Conservation (phyloP, 306 rosid genomes). For the Lathyrus aphaca region DNA sequence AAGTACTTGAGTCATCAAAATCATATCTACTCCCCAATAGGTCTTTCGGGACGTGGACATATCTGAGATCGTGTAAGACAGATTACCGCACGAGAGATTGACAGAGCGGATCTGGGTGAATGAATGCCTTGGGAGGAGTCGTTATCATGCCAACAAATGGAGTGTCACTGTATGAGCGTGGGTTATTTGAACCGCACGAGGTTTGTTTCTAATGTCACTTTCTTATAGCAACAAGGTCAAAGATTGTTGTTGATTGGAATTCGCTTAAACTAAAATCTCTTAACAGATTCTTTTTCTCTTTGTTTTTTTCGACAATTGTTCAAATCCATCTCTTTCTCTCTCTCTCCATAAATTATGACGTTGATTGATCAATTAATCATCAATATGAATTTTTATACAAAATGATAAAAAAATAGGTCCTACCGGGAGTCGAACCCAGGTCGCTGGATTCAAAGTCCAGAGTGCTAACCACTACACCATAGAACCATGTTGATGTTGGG, state of each 20-base stretch:
- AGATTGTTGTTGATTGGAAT: constrained; percentile 39
- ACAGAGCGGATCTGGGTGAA: background rate
- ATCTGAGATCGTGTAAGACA: too few species aligned
- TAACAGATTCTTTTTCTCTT: constrained; percentile 3
- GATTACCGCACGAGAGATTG: background rate
- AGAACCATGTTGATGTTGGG: background rate
- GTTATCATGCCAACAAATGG: constrained; percentile 13
- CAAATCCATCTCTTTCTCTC: constrained; percentile 24
- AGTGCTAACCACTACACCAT: constrained; percentile 27
- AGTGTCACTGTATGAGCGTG: constrained; percentile 28
- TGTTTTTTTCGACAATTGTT: background rate
- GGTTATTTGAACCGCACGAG: constrained; percentile 27
- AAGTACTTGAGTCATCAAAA: constrained; percentile 32
- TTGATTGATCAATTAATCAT: background rate
- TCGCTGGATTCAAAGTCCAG: constrained; percentile 27
- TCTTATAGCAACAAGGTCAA: constrained; percentile 44
- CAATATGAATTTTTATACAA: background rate
- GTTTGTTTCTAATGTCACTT: constrained; percentile 32
- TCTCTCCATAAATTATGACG: background rate
- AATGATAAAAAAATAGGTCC: background rate
- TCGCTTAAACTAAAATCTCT: constrained; percentile 23
- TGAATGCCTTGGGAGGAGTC: background rate
- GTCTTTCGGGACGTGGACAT: too few species aligned
- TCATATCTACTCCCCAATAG: constrained; percentile 8
- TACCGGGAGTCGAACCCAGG: constrained; percentile 31